These are phyloP conservation scores for Cymbidium sinense DNA, from an alignment of 106 monocot genomes.

Conservation along the genomic window DNA sequence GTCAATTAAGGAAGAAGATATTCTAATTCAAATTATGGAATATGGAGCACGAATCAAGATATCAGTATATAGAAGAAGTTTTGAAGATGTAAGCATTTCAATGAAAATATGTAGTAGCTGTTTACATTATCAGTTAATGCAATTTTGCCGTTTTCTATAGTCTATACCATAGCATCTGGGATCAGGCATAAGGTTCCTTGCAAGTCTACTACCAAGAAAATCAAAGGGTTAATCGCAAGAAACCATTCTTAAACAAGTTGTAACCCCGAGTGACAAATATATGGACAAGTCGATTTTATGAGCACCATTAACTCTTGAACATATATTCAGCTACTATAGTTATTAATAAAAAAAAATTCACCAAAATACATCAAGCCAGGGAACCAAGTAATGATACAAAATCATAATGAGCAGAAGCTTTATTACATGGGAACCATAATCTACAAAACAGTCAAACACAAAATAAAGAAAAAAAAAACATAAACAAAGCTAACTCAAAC, in stretches of 20 bases:
- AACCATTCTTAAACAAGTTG: background rate
- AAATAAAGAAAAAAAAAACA: background rate
- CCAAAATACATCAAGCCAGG: background rate
- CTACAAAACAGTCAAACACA: background rate
- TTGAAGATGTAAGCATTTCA: background rate
- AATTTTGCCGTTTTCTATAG: too few relatives aligned
- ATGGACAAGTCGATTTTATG: background rate
- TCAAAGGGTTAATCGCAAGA: background rate
- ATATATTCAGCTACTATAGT: background rate
- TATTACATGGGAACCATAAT: background rate
- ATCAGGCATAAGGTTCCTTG: too few relatives aligned
- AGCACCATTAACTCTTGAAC: background rate
- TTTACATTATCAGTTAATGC: background rate
- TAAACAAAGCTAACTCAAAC: too few relatives aligned
- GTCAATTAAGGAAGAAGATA: slow-evolving; percentile 2
- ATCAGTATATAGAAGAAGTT: background rate
- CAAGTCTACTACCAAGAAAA: background rate
- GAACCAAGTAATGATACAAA: background rate
- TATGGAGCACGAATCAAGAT: background rate
- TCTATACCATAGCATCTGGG: too few relatives aligned
- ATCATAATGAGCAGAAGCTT: background rate
- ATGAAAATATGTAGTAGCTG: background rate
- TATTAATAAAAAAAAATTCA: background rate
- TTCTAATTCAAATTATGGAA: background rate
- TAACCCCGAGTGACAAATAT: background rate